Evolutionary conservation across 805 yeast species (phyloP).

Genomic region (Saccharomycopsis vini): DNA sequence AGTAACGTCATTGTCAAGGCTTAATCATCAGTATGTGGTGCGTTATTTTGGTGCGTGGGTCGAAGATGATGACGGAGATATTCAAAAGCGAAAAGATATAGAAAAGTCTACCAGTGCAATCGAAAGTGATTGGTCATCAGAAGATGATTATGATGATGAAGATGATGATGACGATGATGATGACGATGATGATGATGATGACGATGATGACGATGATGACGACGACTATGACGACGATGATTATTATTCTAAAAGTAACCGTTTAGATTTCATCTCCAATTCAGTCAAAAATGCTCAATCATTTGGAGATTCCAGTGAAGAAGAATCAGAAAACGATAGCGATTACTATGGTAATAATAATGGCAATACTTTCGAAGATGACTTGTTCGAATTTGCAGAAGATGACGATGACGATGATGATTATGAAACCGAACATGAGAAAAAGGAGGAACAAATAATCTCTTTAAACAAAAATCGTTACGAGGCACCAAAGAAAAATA

Average conservation of each 20-base stretch:
- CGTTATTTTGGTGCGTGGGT: conserved; percentile 97
- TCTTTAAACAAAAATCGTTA: conserved; percentile 6
- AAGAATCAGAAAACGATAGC: conserved; percentile 20
- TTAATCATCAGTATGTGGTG: conserved; percentile 93
- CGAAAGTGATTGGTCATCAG: too few relatives aligned
- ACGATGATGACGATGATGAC: too few relatives aligned
- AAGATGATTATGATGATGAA: conserved; percentile 22
- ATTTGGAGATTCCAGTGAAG: too few relatives aligned
- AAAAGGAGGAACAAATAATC: not conserved
- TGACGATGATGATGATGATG: not conserved
- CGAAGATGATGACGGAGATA: too few relatives aligned
- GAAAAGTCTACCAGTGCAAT: too few relatives aligned
- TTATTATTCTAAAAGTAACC: conserved; percentile 22
- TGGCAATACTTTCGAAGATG: conserved; percentile 21
- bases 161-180: conserved; percentile 18
- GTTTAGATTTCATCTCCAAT: conserved; percentile 61
- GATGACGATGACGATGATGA: conserved; percentile 21
- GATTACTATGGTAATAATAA: conserved; percentile 22
- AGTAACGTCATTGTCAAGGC: conserved; percentile 81
- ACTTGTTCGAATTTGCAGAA: conserved; percentile 21
- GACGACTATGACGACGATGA: too few relatives aligned
- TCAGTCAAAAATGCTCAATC: conserved; percentile 38
- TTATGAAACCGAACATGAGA: conserved; percentile 16
- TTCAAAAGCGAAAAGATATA: too few relatives aligned
- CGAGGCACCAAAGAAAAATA: not conserved